These are phyloP conservation scores for Leucosporidium creatinivorum DNA, from an alignment of 768 basidiomycete species.

Conservation along the genomic window DNA sequence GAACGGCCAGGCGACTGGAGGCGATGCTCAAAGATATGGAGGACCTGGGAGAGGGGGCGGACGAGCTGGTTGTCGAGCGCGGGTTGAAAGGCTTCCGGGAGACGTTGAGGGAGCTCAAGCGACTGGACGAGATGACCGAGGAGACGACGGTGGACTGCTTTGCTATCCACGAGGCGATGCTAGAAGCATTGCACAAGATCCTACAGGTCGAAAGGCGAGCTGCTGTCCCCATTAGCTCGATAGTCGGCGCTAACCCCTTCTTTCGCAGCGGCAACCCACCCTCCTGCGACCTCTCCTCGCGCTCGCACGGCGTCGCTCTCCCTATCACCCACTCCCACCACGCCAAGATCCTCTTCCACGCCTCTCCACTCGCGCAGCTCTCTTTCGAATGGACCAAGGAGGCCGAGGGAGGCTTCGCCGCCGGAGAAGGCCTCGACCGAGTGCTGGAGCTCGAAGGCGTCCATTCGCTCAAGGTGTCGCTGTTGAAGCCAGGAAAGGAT, in stretches of 20 bases:
- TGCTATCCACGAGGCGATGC: neutral
- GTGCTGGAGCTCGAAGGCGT: too few relatives aligned
- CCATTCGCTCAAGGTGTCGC: too few relatives aligned
- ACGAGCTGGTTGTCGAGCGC: neutral
- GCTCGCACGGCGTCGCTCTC: neutral
- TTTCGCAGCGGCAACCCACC: neutral
- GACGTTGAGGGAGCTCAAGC: conserved; percentile 1
- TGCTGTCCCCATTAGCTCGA: neutral
- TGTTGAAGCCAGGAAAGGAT: too few relatives aligned
- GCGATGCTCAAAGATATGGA: neutral
- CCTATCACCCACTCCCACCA: neutral
- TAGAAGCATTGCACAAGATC: neutral
- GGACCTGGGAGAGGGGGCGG: neutral
- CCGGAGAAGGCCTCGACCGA: too few relatives aligned
- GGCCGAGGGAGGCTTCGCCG: too few relatives aligned
- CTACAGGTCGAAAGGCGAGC: neutral
- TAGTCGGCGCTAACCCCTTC: neutral
- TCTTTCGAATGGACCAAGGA: neutral
- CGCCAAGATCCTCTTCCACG: conserved; percentile 1
- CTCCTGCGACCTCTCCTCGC: too few relatives aligned
- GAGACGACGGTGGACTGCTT: conserved; percentile 13
- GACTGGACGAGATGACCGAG: conserved; percentile 20
- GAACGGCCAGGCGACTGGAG: neutral
- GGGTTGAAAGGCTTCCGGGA: neutral
- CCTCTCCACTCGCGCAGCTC: neutral